phyloP scores from a whole-genome alignment of 768 basidiomycete species.

The Mycena galericulata region DNA sequence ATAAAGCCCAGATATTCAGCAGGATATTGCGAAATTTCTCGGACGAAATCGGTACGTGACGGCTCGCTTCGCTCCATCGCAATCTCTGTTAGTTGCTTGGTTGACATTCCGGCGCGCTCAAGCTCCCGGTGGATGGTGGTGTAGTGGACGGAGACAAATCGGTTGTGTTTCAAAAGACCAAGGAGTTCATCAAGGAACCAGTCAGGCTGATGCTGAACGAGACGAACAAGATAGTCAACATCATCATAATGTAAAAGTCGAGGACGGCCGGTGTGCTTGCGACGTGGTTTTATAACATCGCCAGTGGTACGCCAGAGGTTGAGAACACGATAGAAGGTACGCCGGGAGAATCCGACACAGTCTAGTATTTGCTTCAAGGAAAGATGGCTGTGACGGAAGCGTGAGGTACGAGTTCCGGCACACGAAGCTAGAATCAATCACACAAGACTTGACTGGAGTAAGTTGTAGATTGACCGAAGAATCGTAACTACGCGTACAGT shows the following conservation, averaged over 20 bases:
- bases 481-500: neutral
- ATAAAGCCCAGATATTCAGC: no score
- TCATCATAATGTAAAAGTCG: no score
- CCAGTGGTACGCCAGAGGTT: no score
- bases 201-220: conserved; percentile 37
- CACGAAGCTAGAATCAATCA: neutral
- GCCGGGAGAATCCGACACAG: no score
- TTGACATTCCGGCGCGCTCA: conserved; percentile 36
- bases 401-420: neutral
- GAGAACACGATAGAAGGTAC: no score
- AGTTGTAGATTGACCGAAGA: conserved; percentile 1
- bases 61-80: conserved; percentile 45
- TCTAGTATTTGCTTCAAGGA: no score
- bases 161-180: conserved; percentile 39
- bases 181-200: conserved; percentile 50
- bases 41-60: neutral
- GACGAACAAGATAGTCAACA: conserved; percentile 37
- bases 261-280: no score
- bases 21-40: neutral
- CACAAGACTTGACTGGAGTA: neutral
- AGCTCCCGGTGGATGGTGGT: conserved; percentile 47
- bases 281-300: no score
- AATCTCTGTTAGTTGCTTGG: conserved; percentile 45
- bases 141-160: conserved; percentile 48
- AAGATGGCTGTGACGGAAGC: neutral